These are phyloP conservation scores for Pseudonitzschia multistriata DNA, from an alignment of 108 stramenopile species.

Conservation along the genomic window DNA sequence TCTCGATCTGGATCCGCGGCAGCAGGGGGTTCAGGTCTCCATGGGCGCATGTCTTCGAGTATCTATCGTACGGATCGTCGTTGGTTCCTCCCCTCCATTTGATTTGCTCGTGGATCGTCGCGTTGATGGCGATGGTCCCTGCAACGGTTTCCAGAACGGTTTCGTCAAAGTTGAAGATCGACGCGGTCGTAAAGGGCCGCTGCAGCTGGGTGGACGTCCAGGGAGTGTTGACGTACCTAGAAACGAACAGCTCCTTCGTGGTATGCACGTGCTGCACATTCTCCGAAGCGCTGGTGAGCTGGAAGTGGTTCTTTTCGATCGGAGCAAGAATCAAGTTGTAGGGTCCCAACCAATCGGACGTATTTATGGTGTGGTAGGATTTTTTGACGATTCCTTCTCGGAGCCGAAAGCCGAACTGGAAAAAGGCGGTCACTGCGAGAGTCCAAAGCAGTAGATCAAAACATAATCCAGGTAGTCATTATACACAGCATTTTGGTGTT, in stretches of 20 bases:
- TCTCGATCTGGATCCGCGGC: not conserved
- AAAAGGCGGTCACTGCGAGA: slow-evolving; percentile 20
- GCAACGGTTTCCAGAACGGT: slow-evolving; percentile 11
- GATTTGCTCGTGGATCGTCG: slow-evolving; percentile 1
- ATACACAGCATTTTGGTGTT: no score
- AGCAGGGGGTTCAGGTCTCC: slow-evolving; percentile 20
- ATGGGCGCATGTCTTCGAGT: slow-evolving; percentile 9
- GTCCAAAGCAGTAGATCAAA: not conserved
- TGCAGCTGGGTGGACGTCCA: slow-evolving; percentile 12
- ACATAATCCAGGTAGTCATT: not conserved
- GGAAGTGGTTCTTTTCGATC: not conserved
- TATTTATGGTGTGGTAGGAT: slow-evolving; percentile 15
- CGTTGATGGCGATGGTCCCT: slow-evolving; percentile 12
- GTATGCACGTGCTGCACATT: not conserved
- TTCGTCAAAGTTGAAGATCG: not conserved
- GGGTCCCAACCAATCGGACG: slow-evolving; percentile 36
- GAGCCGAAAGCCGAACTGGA: slow-evolving; percentile 31
- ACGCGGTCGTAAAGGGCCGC: not conserved
- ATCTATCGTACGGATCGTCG: slow-evolving; percentile 22
- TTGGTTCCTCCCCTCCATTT: not conserved
- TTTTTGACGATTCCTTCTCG: slow-evolving; percentile 21
- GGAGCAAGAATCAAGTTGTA: slow-evolving; percentile 21
- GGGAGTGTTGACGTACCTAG: slow-evolving; percentile 27
- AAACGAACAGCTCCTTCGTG: slow-evolving; percentile 2
- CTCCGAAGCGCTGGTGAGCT: not conserved